Conservation (phyloP, 805 yeast species). For the Kregervanrija fluxuum region DNA sequence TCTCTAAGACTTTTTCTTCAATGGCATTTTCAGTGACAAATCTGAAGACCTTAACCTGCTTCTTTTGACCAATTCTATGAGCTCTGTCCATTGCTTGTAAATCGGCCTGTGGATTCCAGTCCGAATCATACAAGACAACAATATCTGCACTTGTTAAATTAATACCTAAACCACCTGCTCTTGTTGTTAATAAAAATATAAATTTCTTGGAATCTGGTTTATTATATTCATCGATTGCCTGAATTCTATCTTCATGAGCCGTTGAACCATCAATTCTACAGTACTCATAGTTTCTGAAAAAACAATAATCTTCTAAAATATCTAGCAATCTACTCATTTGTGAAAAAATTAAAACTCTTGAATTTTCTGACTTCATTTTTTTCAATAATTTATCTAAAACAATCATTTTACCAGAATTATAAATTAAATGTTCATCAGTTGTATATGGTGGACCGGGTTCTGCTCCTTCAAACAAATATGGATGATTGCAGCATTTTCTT, state of each 20-base stretch:
- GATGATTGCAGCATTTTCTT: conserved; percentile 95
- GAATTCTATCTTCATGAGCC: conserved; percentile 84
- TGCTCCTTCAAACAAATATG: conserved; percentile 96
- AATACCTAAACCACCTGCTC: conserved; percentile 97
- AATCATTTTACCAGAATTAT: conserved; percentile 84
- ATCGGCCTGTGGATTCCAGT: conserved; percentile 98
- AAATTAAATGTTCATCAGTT: conserved; percentile 90
- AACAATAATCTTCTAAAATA: conserved; percentile 88
- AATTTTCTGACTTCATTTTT: conserved; percentile 67
- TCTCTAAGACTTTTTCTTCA: conserved; percentile 90
- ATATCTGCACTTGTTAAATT: conserved; percentile 88
- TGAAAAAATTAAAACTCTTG: conserved; percentile 84
- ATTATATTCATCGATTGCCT: conserved; percentile 89
- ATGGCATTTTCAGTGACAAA: conserved; percentile 94
- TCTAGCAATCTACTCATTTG: conserved; percentile 91
- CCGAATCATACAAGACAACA: conserved; percentile 83
- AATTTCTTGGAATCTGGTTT: conserved; percentile 76
- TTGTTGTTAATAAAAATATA: conserved; percentile 77
- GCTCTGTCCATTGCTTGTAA: conserved; percentile 98
- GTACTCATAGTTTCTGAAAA: conserved; percentile 73
- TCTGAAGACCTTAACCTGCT: conserved; percentile 87
- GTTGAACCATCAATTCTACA: conserved; percentile 94
- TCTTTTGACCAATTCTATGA: conserved; percentile 94
- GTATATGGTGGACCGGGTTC: conserved; percentile 98
- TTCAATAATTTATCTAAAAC: conserved; percentile 77